Evolutionary conservation across 495 filamentous ascomycete species (phyloP), one percentile per base, ranked within the genome.

Genomic region (Apiosordaria backusii): DNA sequence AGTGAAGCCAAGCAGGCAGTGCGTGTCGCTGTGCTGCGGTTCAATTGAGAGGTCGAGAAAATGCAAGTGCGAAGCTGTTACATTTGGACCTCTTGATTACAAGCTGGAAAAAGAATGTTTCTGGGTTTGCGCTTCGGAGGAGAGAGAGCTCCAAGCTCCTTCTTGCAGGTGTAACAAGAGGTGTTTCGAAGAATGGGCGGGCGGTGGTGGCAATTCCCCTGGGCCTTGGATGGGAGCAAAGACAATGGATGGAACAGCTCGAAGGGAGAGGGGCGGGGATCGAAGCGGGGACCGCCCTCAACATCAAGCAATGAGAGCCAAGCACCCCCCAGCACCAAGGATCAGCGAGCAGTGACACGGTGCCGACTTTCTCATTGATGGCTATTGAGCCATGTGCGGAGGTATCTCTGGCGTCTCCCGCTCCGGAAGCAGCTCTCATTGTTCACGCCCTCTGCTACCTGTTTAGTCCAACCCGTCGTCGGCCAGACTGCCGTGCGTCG

Each of bases 81-180:
- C 62, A 62, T 69, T 67, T 65, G 70, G 40, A 29, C 50, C 62
- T 65, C 62, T 55, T 40, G 67, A 66, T 64, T 60, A 19, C 21
- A 57, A 72, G 68, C 68, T 74, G 23, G 65, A 27, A 66, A 57
- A 60, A 53, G 53, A 19, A 54, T 25, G 66, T 61, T 22, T 68
- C 60, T 26, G 64, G 66, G 66, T 63, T 23, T 64, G 68, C 57
- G 57, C 25, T 70, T 67, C 68, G 67, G 58, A 65, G 68, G 60
- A 58, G 62, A 62, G 66, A 58, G 59, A 74, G 72, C 74, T 76
- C 68, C 69, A 74, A 75, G 73, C 74, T 76, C 70, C 66, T 29
- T 68, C 57, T 66, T 40, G 19, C 65, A 72, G 71, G 79, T 80
- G 80, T 82, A 76, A 81, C 80, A 80, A 75, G 73, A 75, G 75